Evolutionary conservation across 2,329 filamentous ascomycete genomes (phyloP), one percentile per base, ranked within the genome.

Genomic region (Lasiodiplodia sp.): DNA sequence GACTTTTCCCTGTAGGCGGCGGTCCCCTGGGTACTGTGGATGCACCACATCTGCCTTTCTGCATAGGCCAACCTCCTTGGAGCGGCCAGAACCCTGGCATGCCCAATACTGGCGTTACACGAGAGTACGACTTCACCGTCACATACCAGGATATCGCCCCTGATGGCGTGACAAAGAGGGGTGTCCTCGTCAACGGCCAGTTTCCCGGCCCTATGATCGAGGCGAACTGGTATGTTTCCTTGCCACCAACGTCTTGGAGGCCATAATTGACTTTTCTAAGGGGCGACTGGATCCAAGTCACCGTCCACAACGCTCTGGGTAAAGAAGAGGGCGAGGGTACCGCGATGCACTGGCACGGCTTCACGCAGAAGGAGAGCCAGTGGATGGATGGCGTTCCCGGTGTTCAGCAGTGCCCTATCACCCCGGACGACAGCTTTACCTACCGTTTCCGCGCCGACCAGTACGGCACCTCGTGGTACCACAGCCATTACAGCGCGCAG

Each of bases 351-450:
- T 76, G 76, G 52, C 76, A 79, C 56, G 77, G 78, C 53, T 68
- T 80, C 18, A 68, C 77, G 31, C 78, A 80, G 47, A 72, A 70
- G 18, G 71, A 72, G n/a, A 78, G 76, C 25, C 72, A 75, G 10
- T 79, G 75, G 75, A 78, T 76, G 66, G 78, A 80, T 68, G 78
- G 78, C 67, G 78, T 80, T 2, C 77, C 78, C 4, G 75, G 75
- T 12, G 73, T 79, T 37, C 68, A 69, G 34, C 77, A 79, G 62
- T 80, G 78, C 63, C 79, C 79, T 2, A 75, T 80, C 49, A 71
- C 74, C 23, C 79, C 79, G 73, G 76, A 75, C 74, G 65, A 69
- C 5, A 69, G 58, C 28, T 69, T 72, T 25, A 75, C 70, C 4
- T 78, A 78, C 68, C 70, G 47, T 14, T 77, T 76, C 68, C 60